Evolutionary conservation across 2,329 filamentous ascomycete genomes (phyloP).

Genomic region (Trichoderma sp.): DNA sequence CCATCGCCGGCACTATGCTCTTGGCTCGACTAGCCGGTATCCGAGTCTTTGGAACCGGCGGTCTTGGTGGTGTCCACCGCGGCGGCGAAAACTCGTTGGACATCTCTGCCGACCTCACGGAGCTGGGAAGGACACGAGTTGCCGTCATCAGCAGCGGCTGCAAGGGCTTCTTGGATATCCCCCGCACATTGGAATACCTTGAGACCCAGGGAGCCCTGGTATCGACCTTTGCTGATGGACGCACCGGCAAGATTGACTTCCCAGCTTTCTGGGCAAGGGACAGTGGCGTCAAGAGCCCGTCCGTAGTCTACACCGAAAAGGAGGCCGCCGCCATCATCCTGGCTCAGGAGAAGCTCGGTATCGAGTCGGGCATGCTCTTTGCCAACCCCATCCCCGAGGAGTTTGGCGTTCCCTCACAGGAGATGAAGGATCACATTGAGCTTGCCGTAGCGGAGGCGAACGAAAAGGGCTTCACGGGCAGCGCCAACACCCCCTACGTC

Average conservation of each 20-base stretch:
- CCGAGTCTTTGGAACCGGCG: slow-evolving; percentile 89
- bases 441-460: slow-evolving; percentile 64
- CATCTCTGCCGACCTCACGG: slow-evolving; percentile 90
- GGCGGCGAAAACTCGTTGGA: slow-evolving; percentile 86
- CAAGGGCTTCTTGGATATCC: slow-evolving; percentile 94
- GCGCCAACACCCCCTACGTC: slow-evolving; percentile 80
- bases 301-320: slow-evolving; percentile 67
- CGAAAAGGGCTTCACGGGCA: slow-evolving; percentile 65
- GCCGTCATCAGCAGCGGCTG: slow-evolving; percentile 87
- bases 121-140: slow-evolving; percentile 84
- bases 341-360: slow-evolving; percentile 68
- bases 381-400: slow-evolving; percentile 81
- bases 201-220: slow-evolving; percentile 76
- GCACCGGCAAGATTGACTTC: slow-evolving; percentile 71
- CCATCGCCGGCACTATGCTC: slow-evolving; percentile 89
- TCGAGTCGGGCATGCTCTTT: slow-evolving; percentile 79
- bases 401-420: slow-evolving; percentile 63
- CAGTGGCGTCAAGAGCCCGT: slow-evolving; percentile 77
- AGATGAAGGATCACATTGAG: slow-evolving; percentile 69
- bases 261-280: slow-evolving; percentile 92
- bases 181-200: slow-evolving; percentile 76
- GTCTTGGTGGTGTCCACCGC: slow-evolving; percentile 89
- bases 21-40: slow-evolving; percentile 85
- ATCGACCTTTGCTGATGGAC: slow-evolving; percentile 83
- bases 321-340: slow-evolving; percentile 89